Conservation (phyloP, 176 grass and related monocot species). For the Pontederia paniculata region DNA sequence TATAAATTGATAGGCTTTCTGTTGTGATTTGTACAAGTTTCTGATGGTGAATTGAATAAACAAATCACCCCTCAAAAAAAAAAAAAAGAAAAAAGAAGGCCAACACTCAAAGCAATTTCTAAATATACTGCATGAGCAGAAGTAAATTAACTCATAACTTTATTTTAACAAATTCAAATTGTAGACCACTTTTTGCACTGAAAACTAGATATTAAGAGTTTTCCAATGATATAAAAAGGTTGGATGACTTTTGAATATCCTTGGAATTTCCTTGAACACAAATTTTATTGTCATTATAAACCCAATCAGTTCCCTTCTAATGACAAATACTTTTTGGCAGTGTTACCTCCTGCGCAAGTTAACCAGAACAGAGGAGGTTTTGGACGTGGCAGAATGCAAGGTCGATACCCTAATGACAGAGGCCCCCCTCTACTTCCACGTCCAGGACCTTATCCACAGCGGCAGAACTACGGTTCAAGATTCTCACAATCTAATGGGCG, state of each 20-base stretch:
- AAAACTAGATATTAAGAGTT: too few relatives aligned
- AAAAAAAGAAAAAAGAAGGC: too few relatives aligned
- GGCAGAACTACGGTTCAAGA: conserved; percentile 50
- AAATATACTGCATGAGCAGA: too few relatives aligned
- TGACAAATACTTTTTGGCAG: conserved; percentile 25
- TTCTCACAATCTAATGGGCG: conserved; percentile 65
- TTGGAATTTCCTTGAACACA: background rate
- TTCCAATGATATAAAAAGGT: too few relatives aligned
- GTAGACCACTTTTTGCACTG: too few relatives aligned
- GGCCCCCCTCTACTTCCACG: conserved; percentile 83
- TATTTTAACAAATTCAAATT: too few relatives aligned
- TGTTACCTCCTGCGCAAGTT: conserved; percentile 54
- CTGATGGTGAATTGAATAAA: too few relatives aligned
- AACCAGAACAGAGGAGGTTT: conserved; percentile 72
- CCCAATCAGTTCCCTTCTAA: background rate
- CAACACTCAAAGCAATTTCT: too few relatives aligned
- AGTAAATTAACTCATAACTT: too few relatives aligned
- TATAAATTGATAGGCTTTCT: too few relatives aligned
- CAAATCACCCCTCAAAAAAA: too few relatives aligned
- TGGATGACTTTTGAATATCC: background rate
- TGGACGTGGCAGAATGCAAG: conserved; percentile 33
- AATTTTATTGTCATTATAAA: background rate
- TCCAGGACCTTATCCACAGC: conserved; percentile 58
- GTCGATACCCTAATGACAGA: conserved; percentile 36
- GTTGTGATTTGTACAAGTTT: too few relatives aligned